Base-by-base conservation (phyloP, 768 basidiomycete species). In the Hericium alpestre region DNA sequence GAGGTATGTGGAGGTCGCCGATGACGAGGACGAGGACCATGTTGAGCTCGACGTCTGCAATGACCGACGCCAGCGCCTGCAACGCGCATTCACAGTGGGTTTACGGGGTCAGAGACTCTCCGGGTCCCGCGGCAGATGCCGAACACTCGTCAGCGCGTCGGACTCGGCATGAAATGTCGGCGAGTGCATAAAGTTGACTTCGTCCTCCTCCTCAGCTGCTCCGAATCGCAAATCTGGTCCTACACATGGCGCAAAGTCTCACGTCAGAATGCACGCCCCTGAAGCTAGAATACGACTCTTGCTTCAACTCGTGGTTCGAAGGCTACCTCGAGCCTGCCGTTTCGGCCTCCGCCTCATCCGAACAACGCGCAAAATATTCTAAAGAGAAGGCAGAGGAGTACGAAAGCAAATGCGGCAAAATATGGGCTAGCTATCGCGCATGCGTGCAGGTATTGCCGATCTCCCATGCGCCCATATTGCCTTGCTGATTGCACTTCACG, bases 281-380 rank as follows among this genome's bases (percentile, higher is more conserved):
- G 57, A 97, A 98, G 70, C 82, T 83, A 54, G 73, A 82, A 56
- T 98, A 96, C 68, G 94, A 98, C 70, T 76, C 88, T 0, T 98
- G 94, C 75, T 98, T 98, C 74, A 96, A 96, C 65, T 82, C 87
- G 8, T 97, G 94, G 95, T 93, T 99, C 64, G 93, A 96, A 70
- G 92, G 90, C 11, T 99, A 97, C 69, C 82, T 97, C 22, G 87
- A 93, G 65, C 93, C 93, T 9, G 84, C 82, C 10, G 75, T 86
- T 16, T 65, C 71, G 25, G 65, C 66, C 32, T 57, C 64, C 16
- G 58, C 67, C 51, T 67, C 71, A 37, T 65, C 75, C 12, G 73
- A 77, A 54, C 72, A 78, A 56, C 81, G 82, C 50, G 72, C 76
- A 15, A 79, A 75, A 49, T 84, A 86, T 65, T 82, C 87, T 3